Evolutionary conservation across 495 filamentous ascomycete genomes (phyloP).

Genomic region (Poronia punctata): DNA sequence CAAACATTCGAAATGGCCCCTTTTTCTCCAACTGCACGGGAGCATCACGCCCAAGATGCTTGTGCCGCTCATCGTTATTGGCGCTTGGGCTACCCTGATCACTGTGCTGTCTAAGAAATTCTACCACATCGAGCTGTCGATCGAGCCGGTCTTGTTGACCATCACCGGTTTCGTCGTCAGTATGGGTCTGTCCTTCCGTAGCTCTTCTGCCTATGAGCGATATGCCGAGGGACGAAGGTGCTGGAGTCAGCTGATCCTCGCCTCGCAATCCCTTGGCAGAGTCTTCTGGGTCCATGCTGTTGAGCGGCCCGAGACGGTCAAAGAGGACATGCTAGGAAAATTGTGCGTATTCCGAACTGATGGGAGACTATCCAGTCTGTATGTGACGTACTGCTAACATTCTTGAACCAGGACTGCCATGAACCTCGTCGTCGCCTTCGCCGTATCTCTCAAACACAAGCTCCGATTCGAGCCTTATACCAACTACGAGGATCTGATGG

Average conservation of each 20-base stretch:
- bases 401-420: constrained; percentile 52
- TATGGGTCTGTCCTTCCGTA: constrained; percentile 74
- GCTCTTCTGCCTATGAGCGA: constrained; percentile 79
- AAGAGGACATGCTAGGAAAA: constrained; percentile 67
- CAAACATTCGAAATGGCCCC: constrained; percentile 74
- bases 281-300: constrained; percentile 70
- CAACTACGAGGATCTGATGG: constrained; percentile 59
- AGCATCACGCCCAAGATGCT: constrained; percentile 78
- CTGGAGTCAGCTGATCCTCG: constrained; percentile 67
- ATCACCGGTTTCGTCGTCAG: constrained; percentile 87
- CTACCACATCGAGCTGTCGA: constrained; percentile 49
- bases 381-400: constrained; percentile 5
- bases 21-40: constrained; percentile 73
- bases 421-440: constrained; percentile 75
- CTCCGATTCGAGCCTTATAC: constrained; percentile 85
- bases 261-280: constrained; percentile 66
- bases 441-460: constrained; percentile 71
- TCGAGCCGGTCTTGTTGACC: constrained; percentile 67
- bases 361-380: too few relatives aligned
- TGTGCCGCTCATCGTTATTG: constrained; percentile 61
- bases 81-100: constrained; percentile 60
- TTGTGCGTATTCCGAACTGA: constrained; percentile 17
- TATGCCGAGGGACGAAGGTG: constrained; percentile 69
- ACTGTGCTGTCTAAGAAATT: constrained; percentile 54
- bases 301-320: constrained; percentile 54